Percentiles rank a stretch among this genome's conserved stretches.
phyloP scores from a whole-genome alignment of 176 grass and related monocot species.

The Hordeum vulgare region DNA sequence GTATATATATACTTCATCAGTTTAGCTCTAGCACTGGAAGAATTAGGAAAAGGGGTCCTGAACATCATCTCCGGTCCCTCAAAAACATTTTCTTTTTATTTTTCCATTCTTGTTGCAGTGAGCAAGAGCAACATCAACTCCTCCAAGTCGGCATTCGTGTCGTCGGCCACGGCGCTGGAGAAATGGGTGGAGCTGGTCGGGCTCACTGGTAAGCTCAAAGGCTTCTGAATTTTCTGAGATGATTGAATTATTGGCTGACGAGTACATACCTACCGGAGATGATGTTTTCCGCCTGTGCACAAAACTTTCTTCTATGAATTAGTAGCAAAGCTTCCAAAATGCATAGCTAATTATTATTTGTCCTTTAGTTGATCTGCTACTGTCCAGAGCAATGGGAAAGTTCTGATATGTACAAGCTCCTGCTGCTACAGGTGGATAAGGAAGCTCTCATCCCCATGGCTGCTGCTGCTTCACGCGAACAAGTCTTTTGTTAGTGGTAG shows the following conservation, averaged over 20 bases:
- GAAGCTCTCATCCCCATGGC: too few relatives aligned
- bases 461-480: too few relatives aligned
- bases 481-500: too few relatives aligned
- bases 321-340: too few relatives aligned
- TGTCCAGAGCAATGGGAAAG: too few relatives aligned
- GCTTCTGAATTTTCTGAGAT: conserved; percentile 58
- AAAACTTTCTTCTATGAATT: too few relatives aligned
- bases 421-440: too few relatives aligned
- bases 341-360: too few relatives aligned
- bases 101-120: conserved; percentile 34
- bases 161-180: conserved; percentile 69
- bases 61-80: background rate
- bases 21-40: background rate
- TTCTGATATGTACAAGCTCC: too few relatives aligned
- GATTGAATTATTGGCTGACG: background rate
- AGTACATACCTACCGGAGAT: background rate
- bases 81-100: too few relatives aligned
- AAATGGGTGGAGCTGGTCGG: conserved; percentile 77
- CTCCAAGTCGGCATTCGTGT: conserved; percentile 77
- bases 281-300: background rate
- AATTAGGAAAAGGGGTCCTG: too few relatives aligned
- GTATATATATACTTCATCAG: conserved; percentile 5
- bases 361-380: too few relatives aligned
- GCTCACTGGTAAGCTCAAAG: conserved; percentile 66
- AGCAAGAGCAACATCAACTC: conserved; percentile 59